Base-by-base conservation (phyloP, 441 rosid species). In the Croton setiger region DNA sequence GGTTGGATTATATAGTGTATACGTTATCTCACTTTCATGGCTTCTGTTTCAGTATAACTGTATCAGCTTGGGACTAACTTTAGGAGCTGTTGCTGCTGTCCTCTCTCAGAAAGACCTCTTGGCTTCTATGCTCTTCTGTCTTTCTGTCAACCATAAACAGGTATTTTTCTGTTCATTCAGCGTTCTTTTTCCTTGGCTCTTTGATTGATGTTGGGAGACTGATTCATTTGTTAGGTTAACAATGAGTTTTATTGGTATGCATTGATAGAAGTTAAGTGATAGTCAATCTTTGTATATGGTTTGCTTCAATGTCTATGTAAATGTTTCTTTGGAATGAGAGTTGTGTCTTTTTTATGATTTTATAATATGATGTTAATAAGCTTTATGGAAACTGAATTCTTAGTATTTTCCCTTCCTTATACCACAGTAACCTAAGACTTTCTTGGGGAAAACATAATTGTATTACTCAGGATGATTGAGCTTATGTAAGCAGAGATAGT, bases 71-170 rank as follows among this genome's bases (percentile, higher is more conserved):
- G 97, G 97, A 68, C 83, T 94, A 49, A 80, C 89, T 5, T 12
- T 86, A 7, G 93, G 84, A 65, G 97, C 97, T 63, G 75, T 87
- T 74, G 92, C 93, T 75, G 91, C 97, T 27, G 76, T 87, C 47
- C 87, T 92, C 52, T 83, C 88, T 51, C 81, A 85, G 74, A 86
- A 76, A 44, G 89, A 92, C 75, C 79, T 88, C 60, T 67, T 84
- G 61, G 92, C 86, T 65, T 83, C 85, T 74, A 81, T 83, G 55
- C 82, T 95, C 51, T 95, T 83, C 80, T 86, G 88, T 77, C 86
- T 87, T 53, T 91, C 99, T 72, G 93, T 92, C 75, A 90, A 87
- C 75, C 99, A 95, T 82, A 90, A 95, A 79, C 96, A 95, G 96
- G 99, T 92, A 49, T 31, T 54, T 73, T 70, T 73, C 14, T 55